Percentiles rank a stretch among this genome's conserved stretches.
These are phyloP conservation scores for Diaporthe sp. DNA, from an alignment of 2,329 filamentous ascomycete species.

Conservation along the genomic window DNA sequence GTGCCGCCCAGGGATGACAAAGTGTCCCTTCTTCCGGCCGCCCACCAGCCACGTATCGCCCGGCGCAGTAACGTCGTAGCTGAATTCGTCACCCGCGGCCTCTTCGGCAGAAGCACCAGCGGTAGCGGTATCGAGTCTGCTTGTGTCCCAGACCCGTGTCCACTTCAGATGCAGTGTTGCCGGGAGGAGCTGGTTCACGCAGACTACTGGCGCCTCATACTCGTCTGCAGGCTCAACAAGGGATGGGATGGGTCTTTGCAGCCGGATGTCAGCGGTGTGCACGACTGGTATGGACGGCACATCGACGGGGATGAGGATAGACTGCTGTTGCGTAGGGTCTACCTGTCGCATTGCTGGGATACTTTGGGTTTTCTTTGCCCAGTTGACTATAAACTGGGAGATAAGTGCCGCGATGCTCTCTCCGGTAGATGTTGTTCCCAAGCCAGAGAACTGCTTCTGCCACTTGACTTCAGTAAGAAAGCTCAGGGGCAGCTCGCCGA, in stretches of 20 bases:
- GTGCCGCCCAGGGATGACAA: conserved; percentile 66
- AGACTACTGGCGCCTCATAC: conserved; percentile 58
- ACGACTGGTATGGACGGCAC: conserved; percentile 86
- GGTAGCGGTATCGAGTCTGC: conserved; percentile 48
- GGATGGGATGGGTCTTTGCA: conserved; percentile 56
- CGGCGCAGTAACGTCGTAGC: conserved; percentile 83
- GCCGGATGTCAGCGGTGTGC: conserved; percentile 79
- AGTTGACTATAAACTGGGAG: conserved; percentile 51
- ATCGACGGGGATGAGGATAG: conserved; percentile 90
- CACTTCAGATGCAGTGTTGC: conserved; percentile 73
- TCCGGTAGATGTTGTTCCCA: conserved; percentile 54
- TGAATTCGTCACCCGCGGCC: conserved; percentile 74
- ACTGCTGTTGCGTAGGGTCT: conserved; percentile 58
- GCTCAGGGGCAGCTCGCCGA: conserved; percentile 63
- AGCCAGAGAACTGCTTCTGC: conserved; percentile 62
- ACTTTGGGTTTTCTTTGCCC: conserved; percentile 51
- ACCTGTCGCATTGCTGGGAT: conserved; percentile 49
- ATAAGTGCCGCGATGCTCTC: conserved; percentile 47
- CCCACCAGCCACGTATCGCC: conserved; percentile 87
- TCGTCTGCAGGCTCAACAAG: conserved; percentile 43
- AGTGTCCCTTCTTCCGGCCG: conserved; percentile 83
- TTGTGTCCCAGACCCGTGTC: conserved; percentile 73
- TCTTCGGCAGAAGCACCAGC: conserved; percentile 45
- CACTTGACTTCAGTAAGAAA: conserved; percentile 62
- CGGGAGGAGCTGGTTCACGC: conserved; percentile 74